phyloP scores from a whole-genome alignment of 1,139 yeast genomes.

The Geotrichum siamense region DNA sequence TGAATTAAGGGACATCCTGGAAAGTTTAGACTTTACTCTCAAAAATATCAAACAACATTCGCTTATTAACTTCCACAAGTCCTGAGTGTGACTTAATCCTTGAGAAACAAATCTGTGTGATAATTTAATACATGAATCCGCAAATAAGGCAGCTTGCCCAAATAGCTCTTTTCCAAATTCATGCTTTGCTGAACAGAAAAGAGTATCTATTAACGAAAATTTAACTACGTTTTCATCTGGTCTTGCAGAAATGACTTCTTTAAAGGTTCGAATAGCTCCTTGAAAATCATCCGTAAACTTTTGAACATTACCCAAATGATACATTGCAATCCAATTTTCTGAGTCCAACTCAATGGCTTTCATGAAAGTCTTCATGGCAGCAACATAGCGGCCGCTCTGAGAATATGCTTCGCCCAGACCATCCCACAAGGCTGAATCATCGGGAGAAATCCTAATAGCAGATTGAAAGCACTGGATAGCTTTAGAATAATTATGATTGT shows the following conservation, averaged over 20 bases:
- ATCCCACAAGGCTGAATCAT: slow-evolving; percentile 77
- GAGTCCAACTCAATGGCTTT: slow-evolving; percentile 53
- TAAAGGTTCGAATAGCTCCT: slow-evolving; percentile 40
- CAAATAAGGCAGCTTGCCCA: slow-evolving; percentile 52
- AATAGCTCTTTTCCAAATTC: slow-evolving; percentile 56
- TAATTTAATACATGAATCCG: slow-evolving; percentile 33
- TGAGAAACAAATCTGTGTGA: slow-evolving; percentile 32
- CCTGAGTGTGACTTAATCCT: slow-evolving; percentile 35
- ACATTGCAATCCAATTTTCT: slow-evolving; percentile 53
- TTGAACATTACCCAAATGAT: slow-evolving; percentile 59
- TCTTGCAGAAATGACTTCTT: slow-evolving; percentile 39
- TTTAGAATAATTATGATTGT: slow-evolving; percentile 61
- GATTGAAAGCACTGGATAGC: slow-evolving; percentile 88
- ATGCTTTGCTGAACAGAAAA: slow-evolving; percentile 47
- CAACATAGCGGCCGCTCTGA: slow-evolving; percentile 77
- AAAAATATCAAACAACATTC: slow-evolving; percentile 45
- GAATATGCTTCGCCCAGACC: slow-evolving; percentile 92
- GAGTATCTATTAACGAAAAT: slow-evolving; percentile 51
- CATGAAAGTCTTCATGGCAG: slow-evolving; percentile 74
- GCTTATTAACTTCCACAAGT: slow-evolving; percentile 50
- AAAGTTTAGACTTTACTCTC: slow-evolving; percentile 39
- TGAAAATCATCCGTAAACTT: slow-evolving; percentile 46
- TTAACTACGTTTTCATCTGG: slow-evolving; percentile 54
- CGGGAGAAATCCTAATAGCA: slow-evolving; percentile 61
- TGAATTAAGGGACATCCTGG: slow-evolving; percentile 37